Percentiles rank a stretch among this genome's conserved stretches.
Evolutionary conservation across 2,329 filamentous ascomycete species (phyloP).

Genomic region (Xylariales sp.): DNA sequence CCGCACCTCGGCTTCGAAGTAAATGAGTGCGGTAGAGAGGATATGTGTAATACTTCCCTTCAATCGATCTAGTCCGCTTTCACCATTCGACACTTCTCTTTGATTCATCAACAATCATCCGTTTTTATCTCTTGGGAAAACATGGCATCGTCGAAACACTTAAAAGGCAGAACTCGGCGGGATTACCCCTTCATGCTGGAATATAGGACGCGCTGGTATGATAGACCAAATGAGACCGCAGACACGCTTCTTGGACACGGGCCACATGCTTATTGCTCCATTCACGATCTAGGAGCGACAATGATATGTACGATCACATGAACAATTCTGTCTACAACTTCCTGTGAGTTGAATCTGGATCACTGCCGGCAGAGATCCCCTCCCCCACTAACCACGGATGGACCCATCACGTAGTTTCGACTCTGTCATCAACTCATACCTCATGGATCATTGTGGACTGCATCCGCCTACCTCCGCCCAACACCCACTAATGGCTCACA

Average conservation of each 20-base stretch:
- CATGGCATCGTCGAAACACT: slow-evolving; percentile 52
- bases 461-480: slow-evolving; percentile 76
- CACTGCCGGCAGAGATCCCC: not conserved
- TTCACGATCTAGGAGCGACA: slow-evolving; percentile 75
- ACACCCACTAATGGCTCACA: slow-evolving; percentile 86
- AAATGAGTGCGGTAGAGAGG: not conserved
- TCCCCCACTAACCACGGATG: slow-evolving; percentile 6
- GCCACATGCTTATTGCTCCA: slow-evolving; percentile 28
- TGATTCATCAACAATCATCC: not conserved
- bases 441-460: slow-evolving; percentile 81
- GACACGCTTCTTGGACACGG: slow-evolving; percentile 19
- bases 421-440: slow-evolving; percentile 88
- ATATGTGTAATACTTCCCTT: too few species aligned
- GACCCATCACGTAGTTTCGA: slow-evolving; percentile 71
- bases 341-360: slow-evolving; percentile 60
- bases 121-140: not conserved
- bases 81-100: not conserved
- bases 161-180: slow-evolving; percentile 72
- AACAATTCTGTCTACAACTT: slow-evolving; percentile 91
- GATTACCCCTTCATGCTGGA: slow-evolving; percentile 85
- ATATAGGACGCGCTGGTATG: slow-evolving; percentile 87
- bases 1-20: slow-evolving; percentile 11
- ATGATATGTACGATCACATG: slow-evolving; percentile 95
- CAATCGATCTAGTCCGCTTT: not conserved
- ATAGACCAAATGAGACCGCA: slow-evolving; percentile 8